phyloP scores from a whole-genome alignment of 2,329 filamentous ascomycete species.

The Fusarium domesticum region DNA sequence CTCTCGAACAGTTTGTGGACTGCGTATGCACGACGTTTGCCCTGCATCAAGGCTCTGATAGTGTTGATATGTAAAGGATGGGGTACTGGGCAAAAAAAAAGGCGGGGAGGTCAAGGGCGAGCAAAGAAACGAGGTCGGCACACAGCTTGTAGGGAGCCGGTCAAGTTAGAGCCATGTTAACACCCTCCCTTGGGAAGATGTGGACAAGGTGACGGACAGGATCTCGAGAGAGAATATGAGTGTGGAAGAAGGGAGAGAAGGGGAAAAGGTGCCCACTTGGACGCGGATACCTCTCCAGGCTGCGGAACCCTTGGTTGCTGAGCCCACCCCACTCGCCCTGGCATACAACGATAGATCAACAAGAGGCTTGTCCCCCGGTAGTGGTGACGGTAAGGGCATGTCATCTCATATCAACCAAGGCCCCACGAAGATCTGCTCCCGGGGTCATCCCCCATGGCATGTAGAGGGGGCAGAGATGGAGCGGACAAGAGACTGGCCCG shows the following conservation, averaged over 20 bases:
- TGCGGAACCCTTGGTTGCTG: constrained; percentile 24
- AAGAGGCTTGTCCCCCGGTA: constrained; percentile 18
- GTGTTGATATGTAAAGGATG: constrained; percentile 22
- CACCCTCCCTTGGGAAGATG: too few species aligned
- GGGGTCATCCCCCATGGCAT: constrained; percentile 16
- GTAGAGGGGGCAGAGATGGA: constrained; percentile 17
- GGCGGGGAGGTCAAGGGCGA: constrained; percentile 23
- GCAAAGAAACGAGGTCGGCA: constrained; percentile 14
- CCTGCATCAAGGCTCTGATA: constrained; percentile 28
- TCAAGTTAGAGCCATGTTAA: too few species aligned
- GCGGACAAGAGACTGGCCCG: constrained; percentile 20
- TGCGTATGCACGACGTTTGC: constrained; percentile 34
- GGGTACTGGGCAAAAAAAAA: constrained; percentile 15
- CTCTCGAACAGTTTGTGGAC: too few species aligned
- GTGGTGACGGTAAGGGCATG: constrained; percentile 11
- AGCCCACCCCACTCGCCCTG: constrained; percentile 24
- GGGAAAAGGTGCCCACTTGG: constrained; percentile 25
- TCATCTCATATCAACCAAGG: constrained; percentile 2
- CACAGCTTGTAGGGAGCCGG: too few species aligned
- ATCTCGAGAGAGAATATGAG: too few species aligned
- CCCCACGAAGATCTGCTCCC: background rate
- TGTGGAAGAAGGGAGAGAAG: constrained; percentile 17
- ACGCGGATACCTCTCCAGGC: constrained; percentile 23
- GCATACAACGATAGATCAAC: constrained; percentile 12
- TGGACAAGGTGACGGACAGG: too few species aligned